A percentile compares a stretch with the other conserved stretches of the same genome.
Evolutionary conservation across 2,329 filamentous ascomycete genomes (phyloP).

Genomic region (Thelonectria rubi): DNA sequence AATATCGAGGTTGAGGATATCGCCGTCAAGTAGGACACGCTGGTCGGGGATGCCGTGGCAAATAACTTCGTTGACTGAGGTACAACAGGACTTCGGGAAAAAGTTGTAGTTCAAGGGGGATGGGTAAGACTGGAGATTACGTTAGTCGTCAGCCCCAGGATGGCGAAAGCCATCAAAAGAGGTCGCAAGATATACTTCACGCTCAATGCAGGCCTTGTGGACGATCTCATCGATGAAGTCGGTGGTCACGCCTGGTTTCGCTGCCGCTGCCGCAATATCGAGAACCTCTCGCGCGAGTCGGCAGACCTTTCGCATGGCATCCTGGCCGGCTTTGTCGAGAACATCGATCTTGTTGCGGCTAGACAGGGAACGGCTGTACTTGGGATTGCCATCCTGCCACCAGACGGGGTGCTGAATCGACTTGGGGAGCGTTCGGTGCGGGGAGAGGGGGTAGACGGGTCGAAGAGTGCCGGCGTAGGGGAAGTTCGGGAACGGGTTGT

Average conservation of each 20-base stretch:
- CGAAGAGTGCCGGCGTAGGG: conserved; percentile 82
- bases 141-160: conserved; percentile 19
- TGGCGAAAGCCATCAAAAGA: background rate
- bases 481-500: conserved; percentile 92
- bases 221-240: conserved; percentile 95
- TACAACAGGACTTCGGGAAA: conserved; percentile 98
- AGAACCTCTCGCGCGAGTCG: conserved; percentile 87
- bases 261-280: conserved; percentile 85
- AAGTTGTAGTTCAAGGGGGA: conserved; percentile 94
- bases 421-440: conserved; percentile 76
- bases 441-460: conserved; percentile 86
- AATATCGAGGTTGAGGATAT: conserved; percentile 97
- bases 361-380: conserved; percentile 66
- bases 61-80: conserved; percentile 95
- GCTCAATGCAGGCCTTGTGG: conserved; percentile 92
- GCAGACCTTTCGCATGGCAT: conserved; percentile 94
- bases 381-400: conserved; percentile 80
- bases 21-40: conserved; percentile 85
- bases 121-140: conserved; percentile 78
- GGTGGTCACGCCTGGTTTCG: conserved; percentile 92
- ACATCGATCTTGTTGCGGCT: conserved; percentile 84
- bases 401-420: conserved; percentile 89
- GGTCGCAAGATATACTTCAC: conserved; percentile 71
- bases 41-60: conserved; percentile 98
- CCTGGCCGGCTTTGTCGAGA: conserved; percentile 80